These are phyloP conservation scores for Pichia sp. DNA, from an alignment of 1,139 yeast genomes.

Conservation along the genomic window DNA sequence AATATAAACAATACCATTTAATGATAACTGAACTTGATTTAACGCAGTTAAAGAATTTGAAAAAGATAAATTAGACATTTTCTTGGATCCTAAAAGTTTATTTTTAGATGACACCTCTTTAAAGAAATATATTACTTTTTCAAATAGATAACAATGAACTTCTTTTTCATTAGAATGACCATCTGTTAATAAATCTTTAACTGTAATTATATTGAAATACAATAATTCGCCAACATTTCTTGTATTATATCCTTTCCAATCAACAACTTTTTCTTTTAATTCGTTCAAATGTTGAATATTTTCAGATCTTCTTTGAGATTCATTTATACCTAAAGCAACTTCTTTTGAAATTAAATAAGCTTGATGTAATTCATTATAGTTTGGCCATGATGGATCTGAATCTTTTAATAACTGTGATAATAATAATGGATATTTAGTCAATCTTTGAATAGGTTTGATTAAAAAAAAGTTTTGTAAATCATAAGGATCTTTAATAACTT, in stretches of 20 bases:
- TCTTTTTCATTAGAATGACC: slow-evolving; percentile 73
- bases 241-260: slow-evolving; percentile 92
- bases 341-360: slow-evolving; percentile 66
- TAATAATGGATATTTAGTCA: slow-evolving; percentile 86
- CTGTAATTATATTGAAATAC: slow-evolving; percentile 72
- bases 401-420: slow-evolving; percentile 67
- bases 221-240: slow-evolving; percentile 80
- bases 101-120: slow-evolving; percentile 34
- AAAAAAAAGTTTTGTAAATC: slow-evolving; percentile 86
- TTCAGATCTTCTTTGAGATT: slow-evolving; percentile 89
- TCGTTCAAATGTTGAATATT: slow-evolving; percentile 68
- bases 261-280: slow-evolving; percentile 65
- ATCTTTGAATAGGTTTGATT: slow-evolving; percentile 89
- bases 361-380: slow-evolving; percentile 59
- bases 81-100: slow-evolving; percentile 34
- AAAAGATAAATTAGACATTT: slow-evolving; percentile 35
- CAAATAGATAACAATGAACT: slow-evolving; percentile 84
- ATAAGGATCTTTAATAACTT: slow-evolving; percentile 74
- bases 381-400: slow-evolving; percentile 49
- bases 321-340: slow-evolving; percentile 85
- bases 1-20: slow-evolving; percentile 29
- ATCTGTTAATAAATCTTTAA: slow-evolving; percentile 43
- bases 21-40: slow-evolving; percentile 18
- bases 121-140: slow-evolving; percentile 70
- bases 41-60: slow-evolving; percentile 8